Percentiles rank a stretch among this genome's conserved stretches.
Evolutionary conservation across 345 rosid species (phyloP).

Genomic region (Passiflora organensis): DNA sequence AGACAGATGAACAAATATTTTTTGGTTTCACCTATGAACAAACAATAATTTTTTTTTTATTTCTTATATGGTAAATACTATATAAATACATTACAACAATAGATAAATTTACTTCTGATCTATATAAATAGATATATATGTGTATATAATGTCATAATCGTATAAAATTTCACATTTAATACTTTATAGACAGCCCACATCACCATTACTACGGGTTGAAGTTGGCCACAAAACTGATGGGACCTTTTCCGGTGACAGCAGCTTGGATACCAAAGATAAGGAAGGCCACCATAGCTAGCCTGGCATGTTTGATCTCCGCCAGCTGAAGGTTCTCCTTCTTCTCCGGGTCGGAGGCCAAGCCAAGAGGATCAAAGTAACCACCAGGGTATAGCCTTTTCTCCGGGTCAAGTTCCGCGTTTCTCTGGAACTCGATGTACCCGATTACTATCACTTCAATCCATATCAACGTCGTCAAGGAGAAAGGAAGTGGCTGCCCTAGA

Average conservation of each 20-base stretch:
- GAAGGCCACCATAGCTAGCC: slow-evolving; percentile 86
- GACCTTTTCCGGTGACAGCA: slow-evolving; percentile 75
- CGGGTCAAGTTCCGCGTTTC: slow-evolving; percentile 72
- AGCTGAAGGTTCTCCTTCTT: slow-evolving; percentile 55
- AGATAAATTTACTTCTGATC: too few relatives aligned
- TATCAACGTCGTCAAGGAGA: slow-evolving; percentile 71
- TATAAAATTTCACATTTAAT: too few relatives aligned
- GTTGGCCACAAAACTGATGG: slow-evolving; percentile 69
- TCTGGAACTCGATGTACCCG: slow-evolving; percentile 59
- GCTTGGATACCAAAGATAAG: slow-evolving; percentile 73
- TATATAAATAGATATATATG: too few relatives aligned
- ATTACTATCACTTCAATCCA: slow-evolving; percentile 71
- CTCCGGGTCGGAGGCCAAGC: slow-evolving; percentile 69
- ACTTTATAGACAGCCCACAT: too few relatives aligned
- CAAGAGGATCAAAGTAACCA: slow-evolving; percentile 78
- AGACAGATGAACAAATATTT: too few relatives aligned
- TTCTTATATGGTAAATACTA: too few relatives aligned
- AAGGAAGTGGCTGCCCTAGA: slow-evolving; percentile 81
- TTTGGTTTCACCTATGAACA: too few relatives aligned
- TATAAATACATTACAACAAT: too few relatives aligned
- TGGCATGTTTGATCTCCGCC: slow-evolving; percentile 82
- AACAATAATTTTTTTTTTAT: too few relatives aligned
- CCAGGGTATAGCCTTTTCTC: slow-evolving; percentile 75
- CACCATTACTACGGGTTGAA: slow-evolving; percentile 23
- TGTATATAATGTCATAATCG: too few relatives aligned